Percentiles rank a stretch among this genome's conserved stretches.
phyloP scores from a whole-genome alignment of 495 filamentous ascomycete species.

The Mycothermus thermophilus region DNA sequence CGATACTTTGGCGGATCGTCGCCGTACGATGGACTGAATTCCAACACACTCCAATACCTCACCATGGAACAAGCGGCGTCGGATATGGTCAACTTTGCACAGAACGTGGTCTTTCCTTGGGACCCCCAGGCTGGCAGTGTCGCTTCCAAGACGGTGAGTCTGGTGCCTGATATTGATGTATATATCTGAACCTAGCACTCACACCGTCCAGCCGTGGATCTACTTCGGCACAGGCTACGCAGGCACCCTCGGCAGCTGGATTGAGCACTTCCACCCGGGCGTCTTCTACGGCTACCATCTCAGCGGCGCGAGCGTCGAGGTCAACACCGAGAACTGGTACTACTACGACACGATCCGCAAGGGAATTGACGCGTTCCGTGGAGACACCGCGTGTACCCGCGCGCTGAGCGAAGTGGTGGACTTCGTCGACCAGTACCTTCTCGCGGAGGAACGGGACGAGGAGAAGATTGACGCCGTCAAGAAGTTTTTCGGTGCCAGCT shows the following conservation, averaged over 20 bases:
- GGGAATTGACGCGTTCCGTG: constrained; percentile 34
- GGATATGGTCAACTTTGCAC: constrained; percentile 49
- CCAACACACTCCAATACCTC: constrained; percentile 45
- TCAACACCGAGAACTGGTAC: constrained; percentile 49
- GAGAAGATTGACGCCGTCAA: constrained; percentile 12
- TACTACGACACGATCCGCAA: constrained; percentile 48
- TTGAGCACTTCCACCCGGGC: constrained; percentile 42
- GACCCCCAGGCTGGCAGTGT: constrained; percentile 37
- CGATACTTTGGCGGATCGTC: constrained; percentile 49
- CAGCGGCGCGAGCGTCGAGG: constrained; percentile 47
- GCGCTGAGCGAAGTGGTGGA: constrained; percentile 42
- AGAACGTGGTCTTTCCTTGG: constrained; percentile 43
- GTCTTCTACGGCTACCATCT: constrained; percentile 55
- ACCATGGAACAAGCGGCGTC: constrained; percentile 46
- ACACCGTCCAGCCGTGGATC: constrained; percentile 39
- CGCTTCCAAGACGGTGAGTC: constrained; percentile 31
- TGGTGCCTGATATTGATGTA: not conserved
- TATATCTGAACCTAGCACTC: not conserved
- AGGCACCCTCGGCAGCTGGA: constrained; percentile 50
- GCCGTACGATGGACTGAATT: constrained; percentile 40
- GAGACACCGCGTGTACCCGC: constrained; percentile 38
- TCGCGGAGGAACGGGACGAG: constrained; percentile 5
- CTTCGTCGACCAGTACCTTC: constrained; percentile 39
- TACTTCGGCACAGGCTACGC: constrained; percentile 49
- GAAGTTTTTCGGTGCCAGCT: constrained; percentile 10